Base-by-base conservation (phyloP, 768 basidiomycete species). In the Boletus sp. region DNA sequence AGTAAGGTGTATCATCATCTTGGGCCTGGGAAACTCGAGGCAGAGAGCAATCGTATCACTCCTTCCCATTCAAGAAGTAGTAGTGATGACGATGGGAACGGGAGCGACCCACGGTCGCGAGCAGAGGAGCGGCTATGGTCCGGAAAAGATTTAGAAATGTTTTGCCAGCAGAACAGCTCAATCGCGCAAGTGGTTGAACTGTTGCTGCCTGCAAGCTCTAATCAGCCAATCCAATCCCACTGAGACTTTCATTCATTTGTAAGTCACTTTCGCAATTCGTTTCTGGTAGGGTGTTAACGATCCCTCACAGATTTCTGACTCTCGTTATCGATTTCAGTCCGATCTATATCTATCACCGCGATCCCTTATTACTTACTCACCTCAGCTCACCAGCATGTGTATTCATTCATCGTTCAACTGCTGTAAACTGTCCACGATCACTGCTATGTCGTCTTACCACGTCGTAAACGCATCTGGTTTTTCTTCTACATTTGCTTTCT, bases 121-220 rank as follows among this genome's bases (percentile, higher is more conserved):
- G 68, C 62, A 49, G 79, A 77, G 58, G 80, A 80, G 34, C 78
- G 78, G 37, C 58, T 84, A 51, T 90, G 87, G 85, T 88, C 84
- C 33, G 84, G 89, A n/a, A 83, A 84, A 53, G 94, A 96, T 63
- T 72, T 98, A 56, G 85, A 90, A 65, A 71, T 87, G 63, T 82
- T 90, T 32, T 95, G 93, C 67, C 83, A 85, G 60, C 94, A 97
- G 70, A 98, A 97, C 63, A 93, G 93, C 65, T 79, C 89, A 14
- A 83, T 98, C 35, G 81, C 90, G 4, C 74, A 83, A 33, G 82
- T 94, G 51, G 77, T 96, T 43, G 81, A 84, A 47, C 78, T 80
- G 57, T 68, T 90, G 43, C 81, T 83, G 64, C 77, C 80, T 13
- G 77, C 77, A 13, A 65, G 74, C 37, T 72, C 78, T 42, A 79